A percentile compares a stretch with the other conserved stretches of the same genome.
Conservation (phyloP, 257 asterid genomes). For the Gentiana macrophylla region DNA sequence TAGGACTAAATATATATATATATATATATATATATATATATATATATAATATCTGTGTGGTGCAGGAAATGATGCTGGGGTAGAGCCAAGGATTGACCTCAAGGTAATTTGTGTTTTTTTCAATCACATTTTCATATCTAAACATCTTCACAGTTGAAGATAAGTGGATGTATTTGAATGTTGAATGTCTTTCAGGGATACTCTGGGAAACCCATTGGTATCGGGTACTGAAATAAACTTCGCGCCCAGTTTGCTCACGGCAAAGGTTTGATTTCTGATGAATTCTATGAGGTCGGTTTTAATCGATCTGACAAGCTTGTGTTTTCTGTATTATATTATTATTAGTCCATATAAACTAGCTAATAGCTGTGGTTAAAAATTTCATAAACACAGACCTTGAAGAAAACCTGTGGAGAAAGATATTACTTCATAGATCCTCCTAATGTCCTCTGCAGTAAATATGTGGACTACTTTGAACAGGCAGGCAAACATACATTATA, state of each 20-base stretch:
- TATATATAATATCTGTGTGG: neutral
- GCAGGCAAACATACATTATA: neutral
- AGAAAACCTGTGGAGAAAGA: conserved; percentile 15
- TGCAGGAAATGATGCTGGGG: conserved; percentile 16
- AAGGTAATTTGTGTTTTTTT: conserved; percentile 10
- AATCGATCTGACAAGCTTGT: neutral
- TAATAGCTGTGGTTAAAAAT: neutral
- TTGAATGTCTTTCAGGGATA: conserved; percentile 2
- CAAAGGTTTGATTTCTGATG: conserved; percentile 24
- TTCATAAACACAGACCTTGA: conserved; percentile 10
- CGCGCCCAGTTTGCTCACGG: conserved; percentile 17
- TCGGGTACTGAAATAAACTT: neutral
- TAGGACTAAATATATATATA: neutral
- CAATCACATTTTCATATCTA: neutral
- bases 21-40: too few relatives aligned
- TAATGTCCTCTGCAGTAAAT: conserved; percentile 10
- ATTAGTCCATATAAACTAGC: too few relatives aligned
- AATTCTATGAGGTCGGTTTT: conserved; percentile 18
- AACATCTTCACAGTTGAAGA: neutral
- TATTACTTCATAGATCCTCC: conserved; percentile 11
- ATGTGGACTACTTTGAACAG: conserved; percentile 15
- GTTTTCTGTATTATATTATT: neutral
- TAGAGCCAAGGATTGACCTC: conserved; percentile 11
- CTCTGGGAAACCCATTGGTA: neutral
- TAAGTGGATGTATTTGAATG: neutral